phyloP scores from a whole-genome alignment of 2,329 filamentous ascomycete genomes.

The Graphilbum sp. region DNA sequence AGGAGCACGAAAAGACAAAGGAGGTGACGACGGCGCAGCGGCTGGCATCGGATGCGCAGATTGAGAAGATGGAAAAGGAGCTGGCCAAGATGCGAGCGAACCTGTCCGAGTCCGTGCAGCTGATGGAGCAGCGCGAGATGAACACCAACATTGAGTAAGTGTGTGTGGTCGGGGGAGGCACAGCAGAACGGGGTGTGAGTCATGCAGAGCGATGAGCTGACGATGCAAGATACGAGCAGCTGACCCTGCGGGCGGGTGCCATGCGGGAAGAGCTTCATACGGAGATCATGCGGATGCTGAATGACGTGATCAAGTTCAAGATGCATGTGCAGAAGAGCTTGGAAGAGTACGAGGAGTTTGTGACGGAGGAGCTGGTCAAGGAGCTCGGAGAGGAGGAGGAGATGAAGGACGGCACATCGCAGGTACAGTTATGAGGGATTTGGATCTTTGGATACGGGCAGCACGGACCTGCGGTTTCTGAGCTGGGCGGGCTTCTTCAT shows the following conservation, averaged over 20 bases:
- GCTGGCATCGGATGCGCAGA: conserved; percentile 76
- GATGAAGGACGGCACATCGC: conserved; percentile 13
- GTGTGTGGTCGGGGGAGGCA: no score
- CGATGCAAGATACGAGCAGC: conserved; percentile 65
- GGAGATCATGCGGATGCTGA: conserved; percentile 87
- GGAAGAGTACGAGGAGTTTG: conserved; percentile 88
- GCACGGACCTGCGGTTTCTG: no score
- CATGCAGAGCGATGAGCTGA: background rate
- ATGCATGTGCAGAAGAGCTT: conserved; percentile 86
- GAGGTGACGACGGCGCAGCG: conserved; percentile 78
- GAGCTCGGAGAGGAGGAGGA: conserved; percentile 56
- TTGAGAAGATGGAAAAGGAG: conserved; percentile 98
- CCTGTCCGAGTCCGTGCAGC: conserved; percentile 69
- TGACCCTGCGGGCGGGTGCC: conserved; percentile 67
- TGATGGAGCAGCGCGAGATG: conserved; percentile 91
- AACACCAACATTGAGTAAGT: conserved; percentile 87
- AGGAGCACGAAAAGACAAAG: conserved; percentile 87
- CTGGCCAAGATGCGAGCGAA: conserved; percentile 80
- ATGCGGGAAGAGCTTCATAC: conserved; percentile 96
- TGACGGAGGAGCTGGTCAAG: conserved; percentile 81
- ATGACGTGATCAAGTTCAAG: conserved; percentile 97
- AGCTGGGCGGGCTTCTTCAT: no score
- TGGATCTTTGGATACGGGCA: no score
- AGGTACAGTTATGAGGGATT: no score
- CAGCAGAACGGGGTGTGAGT: background rate